Base-by-base conservation (phyloP, 1,284 basidiomycete species). In the Cerioporus squamosus region DNA sequence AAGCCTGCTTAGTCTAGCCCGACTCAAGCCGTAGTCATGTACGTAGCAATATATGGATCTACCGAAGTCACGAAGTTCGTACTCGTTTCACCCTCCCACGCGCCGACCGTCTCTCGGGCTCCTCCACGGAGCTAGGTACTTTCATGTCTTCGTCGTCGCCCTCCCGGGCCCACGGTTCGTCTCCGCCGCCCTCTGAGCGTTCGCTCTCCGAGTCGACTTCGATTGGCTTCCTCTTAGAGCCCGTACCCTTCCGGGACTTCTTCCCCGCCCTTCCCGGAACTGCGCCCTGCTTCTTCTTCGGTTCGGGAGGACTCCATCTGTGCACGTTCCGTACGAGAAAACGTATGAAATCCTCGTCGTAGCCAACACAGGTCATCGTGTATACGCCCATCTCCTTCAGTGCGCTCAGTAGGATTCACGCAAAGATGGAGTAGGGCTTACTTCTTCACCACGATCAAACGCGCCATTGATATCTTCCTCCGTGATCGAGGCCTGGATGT, bases 401-500 rank as follows among this genome's bases (percentile, higher is more conserved):
- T 14, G 14, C 33, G 33, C 3, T 36, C 33, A 36, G 1, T 36
- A 36, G 3, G 8, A 12, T 36, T 10, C 8, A 36, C 5, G 33
- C 6, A 36, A 12, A 14, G 3, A 36, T 36, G 33, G 6, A 10
- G n/a, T 4, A 42, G 14, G 4, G 20, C n/a, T n/a, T 26, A 57
- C 55, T 44, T 57, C 38, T 36, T 47, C 44, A 23, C 49, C 50
- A 5, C 26, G 38, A 22, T 52, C 50, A 20, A 38, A 51, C 5
- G 55, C 44, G 20, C 10, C 44, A 0, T 42, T 46, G 23, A 57
- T 29, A n/a, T 56, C 54, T 3, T 56, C 48, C 29, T 56, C 54
- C 2, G 43, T 45, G n/a, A 56, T n/a, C 2, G 31, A 3, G 17
- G 15, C n/a, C 12, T 43, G 31, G 5, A 56, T 51, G 22, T 29